Percentiles rank a stretch among this genome's conserved stretches.
phyloP scores from a whole-genome alignment of 2,329 filamentous ascomycete species.

The Penicillium sp. region DNA sequence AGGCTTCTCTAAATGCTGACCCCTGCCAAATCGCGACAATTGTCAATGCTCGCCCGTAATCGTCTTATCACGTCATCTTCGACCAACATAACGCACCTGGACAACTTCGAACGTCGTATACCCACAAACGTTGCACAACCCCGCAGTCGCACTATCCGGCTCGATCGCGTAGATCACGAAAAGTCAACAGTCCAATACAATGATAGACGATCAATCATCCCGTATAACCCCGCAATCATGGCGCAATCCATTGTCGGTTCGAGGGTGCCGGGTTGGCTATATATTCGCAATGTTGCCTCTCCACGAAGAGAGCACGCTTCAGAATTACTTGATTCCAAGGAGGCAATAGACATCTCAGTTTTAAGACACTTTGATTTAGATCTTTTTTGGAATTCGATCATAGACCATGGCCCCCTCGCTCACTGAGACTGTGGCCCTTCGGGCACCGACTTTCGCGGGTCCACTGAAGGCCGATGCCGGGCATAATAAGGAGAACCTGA shows the following conservation, averaged over 20 bases:
- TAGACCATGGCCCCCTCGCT: slow-evolving; percentile 37
- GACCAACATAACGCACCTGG: slow-evolving; percentile 1
- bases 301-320: not conserved
- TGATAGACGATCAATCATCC: too few relatives aligned
- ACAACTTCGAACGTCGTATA: not conserved
- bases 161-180: not conserved
- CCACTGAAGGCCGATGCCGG: slow-evolving; percentile 33
- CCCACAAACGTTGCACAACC: too few relatives aligned
- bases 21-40: not conserved
- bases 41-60: slow-evolving; percentile 2
- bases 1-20: not conserved
- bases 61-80: slow-evolving; percentile 8
- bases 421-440: slow-evolving; percentile 32
- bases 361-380: too few relatives aligned
- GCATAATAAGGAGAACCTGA: slow-evolving; percentile 39
- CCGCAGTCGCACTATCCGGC: slow-evolving; percentile 1
- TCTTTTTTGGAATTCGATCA: not conserved
- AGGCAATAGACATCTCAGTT: too few relatives aligned
- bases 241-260: slow-evolving; percentile 13
- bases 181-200: not conserved
- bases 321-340: not conserved
- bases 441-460: slow-evolving; percentile 22
- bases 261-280: slow-evolving; percentile 9
- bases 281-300: slow-evolving; percentile 2
- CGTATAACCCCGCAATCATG: slow-evolving; percentile 15